Conservation (phyloP, 2,329 filamentous ascomycete genomes). For the Cercospora sojina region DNA sequence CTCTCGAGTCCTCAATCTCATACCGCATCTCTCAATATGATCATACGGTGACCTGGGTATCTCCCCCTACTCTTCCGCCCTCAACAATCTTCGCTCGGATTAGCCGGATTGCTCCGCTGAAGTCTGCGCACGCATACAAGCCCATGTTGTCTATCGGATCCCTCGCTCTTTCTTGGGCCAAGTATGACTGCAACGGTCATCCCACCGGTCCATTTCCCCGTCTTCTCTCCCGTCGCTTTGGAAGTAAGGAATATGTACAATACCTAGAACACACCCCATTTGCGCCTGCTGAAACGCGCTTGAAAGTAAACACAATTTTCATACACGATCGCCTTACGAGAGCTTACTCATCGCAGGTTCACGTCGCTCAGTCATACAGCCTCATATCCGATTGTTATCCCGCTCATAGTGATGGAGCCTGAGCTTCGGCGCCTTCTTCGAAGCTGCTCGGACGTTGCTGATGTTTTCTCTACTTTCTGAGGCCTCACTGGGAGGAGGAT, state of each 20-base stretch:
- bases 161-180: neutral
- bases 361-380: neutral
- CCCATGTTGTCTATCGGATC: neutral
- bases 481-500: constrained; percentile 26
- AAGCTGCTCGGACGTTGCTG: neutral
- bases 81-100: neutral
- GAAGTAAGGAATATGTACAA: neutral
- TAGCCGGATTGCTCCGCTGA: neutral
- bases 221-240: neutral
- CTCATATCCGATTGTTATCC: neutral
- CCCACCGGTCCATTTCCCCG: neutral
- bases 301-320: neutral
- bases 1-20: neutral
- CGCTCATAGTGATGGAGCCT: neutral
- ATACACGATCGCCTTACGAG: neutral
- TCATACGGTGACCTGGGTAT: neutral
- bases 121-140: neutral
- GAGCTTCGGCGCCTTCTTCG: neutral
- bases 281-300: neutral
- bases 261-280: neutral
- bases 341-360: neutral
- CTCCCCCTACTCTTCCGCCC: neutral
- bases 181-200: neutral
- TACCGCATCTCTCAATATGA: neutral
- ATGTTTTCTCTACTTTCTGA: constrained; percentile 20